These are phyloP conservation scores for Plantago coronopus DNA, from an alignment of 305 asterid genomes.

Conservation along the genomic window DNA sequence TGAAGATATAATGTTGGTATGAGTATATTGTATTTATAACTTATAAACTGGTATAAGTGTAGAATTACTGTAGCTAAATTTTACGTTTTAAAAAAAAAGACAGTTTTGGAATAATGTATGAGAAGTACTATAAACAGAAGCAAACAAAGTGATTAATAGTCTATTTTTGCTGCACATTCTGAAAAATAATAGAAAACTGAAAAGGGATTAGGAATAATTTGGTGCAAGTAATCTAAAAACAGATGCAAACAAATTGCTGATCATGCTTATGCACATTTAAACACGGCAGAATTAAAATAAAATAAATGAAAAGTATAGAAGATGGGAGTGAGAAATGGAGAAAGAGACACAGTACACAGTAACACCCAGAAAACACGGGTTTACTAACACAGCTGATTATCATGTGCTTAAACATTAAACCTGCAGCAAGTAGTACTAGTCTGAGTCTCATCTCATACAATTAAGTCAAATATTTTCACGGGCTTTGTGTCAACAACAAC, in stretches of 20 bases:
- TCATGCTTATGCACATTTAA: background rate
- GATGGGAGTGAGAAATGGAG: background rate
- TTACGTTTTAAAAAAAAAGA: too few relatives aligned
- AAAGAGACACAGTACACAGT: slow-evolving; percentile 19
- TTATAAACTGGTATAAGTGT: too few relatives aligned
- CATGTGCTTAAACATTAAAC: slow-evolving; percentile 9
- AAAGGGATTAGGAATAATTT: background rate
- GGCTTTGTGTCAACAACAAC: background rate
- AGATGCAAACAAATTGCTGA: background rate
- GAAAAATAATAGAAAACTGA: too few relatives aligned
- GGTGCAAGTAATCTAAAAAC: background rate
- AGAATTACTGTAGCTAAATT: too few relatives aligned
- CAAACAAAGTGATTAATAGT: background rate
- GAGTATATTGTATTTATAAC: too few relatives aligned
- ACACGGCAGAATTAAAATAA: background rate
- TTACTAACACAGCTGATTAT: background rate
- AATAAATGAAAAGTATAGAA: too few relatives aligned
- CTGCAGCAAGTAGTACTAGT: background rate
- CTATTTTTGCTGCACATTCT: too few relatives aligned
- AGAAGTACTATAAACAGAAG: background rate
- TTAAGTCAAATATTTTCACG: background rate
- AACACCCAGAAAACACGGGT: slow-evolving; percentile 49
- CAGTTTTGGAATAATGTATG: background rate
- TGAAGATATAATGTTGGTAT: too few relatives aligned
- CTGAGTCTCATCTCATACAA: too few relatives aligned